A percentile compares a stretch with the other conserved stretches of the same genome.
Evolutionary conservation across 805 yeast species (phyloP).

Genomic region (Saturnispora sanitii): DNA sequence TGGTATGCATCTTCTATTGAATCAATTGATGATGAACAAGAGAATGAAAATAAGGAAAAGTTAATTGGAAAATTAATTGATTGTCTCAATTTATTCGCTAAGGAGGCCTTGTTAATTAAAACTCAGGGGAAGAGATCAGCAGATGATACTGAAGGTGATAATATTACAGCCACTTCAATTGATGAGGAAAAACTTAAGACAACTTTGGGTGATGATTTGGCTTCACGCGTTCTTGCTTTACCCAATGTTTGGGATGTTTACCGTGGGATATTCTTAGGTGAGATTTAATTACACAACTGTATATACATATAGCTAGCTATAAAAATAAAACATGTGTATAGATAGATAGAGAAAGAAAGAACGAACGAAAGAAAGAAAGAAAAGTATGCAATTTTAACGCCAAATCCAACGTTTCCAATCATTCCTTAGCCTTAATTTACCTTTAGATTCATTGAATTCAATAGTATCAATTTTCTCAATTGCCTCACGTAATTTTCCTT

Average conservation of each 20-base stretch:
- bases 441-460: constrained; percentile 22
- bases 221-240: constrained; percentile 38
- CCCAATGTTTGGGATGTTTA: constrained; percentile 41
- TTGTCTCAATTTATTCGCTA: constrained; percentile 41
- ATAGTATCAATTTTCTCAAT: constrained; percentile 9
- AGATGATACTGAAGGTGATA: constrained; percentile 23
- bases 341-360: background rate
- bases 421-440: constrained; percentile 43
- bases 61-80: constrained; percentile 34
- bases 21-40: constrained; percentile 16
- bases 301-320: background rate
- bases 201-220: constrained; percentile 53
- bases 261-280: constrained; percentile 69
- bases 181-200: constrained; percentile 33
- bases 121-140: constrained; percentile 10
- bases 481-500: constrained; percentile 30
- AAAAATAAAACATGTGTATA: background rate
- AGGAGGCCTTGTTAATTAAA: constrained; percentile 22
- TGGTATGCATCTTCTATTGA: constrained; percentile 60
- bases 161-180: constrained; percentile 10
- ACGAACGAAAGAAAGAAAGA: background rate
- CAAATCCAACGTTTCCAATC: constrained; percentile 59
- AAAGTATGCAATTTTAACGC: background rate
- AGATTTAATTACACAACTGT: constrained; percentile 17
- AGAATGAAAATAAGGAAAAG: constrained; percentile 30